Percentiles rank a stretch among this genome's conserved stretches.
Evolutionary conservation across 2,329 filamentous ascomycete genomes (phyloP).

Genomic region (Alternaria tenuissima): DNA sequence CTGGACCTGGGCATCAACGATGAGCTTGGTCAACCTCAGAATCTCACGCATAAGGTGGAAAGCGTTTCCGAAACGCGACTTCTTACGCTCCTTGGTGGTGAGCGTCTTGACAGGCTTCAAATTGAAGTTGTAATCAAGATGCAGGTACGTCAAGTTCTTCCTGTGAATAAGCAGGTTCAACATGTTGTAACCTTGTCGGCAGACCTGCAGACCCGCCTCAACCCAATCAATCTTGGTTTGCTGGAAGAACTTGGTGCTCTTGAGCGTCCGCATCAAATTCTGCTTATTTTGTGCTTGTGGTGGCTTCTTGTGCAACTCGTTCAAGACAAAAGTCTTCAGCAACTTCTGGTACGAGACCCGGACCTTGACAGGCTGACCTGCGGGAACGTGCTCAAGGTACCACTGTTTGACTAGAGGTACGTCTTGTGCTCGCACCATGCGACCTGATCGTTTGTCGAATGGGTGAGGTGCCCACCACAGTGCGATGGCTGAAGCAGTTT

Average conservation of each 20-base stretch:
- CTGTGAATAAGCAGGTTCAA: constrained; percentile 95
- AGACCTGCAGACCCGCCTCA: constrained; percentile 97
- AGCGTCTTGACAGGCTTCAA: constrained; percentile 98
- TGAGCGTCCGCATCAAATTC: constrained; percentile 85
- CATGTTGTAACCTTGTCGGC: constrained; percentile 99
- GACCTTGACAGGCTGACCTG: constrained; percentile 92
- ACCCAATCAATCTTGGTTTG: constrained; percentile 99
- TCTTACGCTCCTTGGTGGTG: constrained; percentile 98
- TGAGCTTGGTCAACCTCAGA: constrained; percentile 91
- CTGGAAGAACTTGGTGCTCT: constrained; percentile 99
- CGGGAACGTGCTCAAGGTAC: constrained; percentile 95
- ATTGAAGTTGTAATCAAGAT: constrained; percentile 99
- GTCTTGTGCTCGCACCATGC: constrained; percentile 96
- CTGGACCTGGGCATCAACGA: constrained; percentile 97
- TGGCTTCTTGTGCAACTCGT: constrained; percentile 94
- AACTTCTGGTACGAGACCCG: constrained; percentile 98
- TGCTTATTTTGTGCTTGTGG: constrained; percentile 97
- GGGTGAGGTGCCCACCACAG: constrained; percentile 99
- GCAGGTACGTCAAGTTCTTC: constrained; percentile 97
- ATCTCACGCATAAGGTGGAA: constrained; percentile 99
- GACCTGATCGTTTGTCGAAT: constrained; percentile 91
- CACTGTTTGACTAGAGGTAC: constrained; percentile 97
- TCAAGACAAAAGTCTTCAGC: constrained; percentile 93
- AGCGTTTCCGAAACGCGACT: constrained; percentile 97
- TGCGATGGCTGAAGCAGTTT: constrained; percentile 89